These are phyloP conservation scores for Eucalyptus tenuipes DNA, from an alignment of 345 rosid species.

Conservation along the genomic window DNA sequence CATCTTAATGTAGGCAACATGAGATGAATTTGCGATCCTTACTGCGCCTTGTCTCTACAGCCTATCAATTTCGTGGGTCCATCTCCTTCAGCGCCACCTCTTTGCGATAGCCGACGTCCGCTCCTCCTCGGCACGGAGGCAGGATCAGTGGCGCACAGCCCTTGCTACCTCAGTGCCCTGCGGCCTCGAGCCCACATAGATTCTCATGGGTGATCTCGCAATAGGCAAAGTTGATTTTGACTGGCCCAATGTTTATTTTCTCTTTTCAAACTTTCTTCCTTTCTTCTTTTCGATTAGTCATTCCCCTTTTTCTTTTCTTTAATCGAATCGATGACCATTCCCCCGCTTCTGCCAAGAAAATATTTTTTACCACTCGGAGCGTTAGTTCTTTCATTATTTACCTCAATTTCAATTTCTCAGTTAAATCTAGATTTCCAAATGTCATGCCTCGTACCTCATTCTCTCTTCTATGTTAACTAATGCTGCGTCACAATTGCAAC, in stretches of 20 bases:
- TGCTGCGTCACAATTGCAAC: not conserved
- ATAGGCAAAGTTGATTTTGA: not conserved
- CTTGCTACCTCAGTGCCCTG: not conserved
- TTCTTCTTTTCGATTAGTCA: not conserved
- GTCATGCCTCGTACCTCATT: not conserved
- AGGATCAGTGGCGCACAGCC: not conserved
- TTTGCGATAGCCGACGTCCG: not conserved
- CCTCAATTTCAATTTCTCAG: not conserved
- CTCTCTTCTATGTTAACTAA: not conserved
- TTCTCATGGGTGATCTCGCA: not conserved
- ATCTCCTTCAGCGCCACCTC: not conserved
- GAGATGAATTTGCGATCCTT: slow-evolving; percentile 1
- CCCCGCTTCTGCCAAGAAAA: not conserved
- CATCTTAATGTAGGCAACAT: slow-evolving; percentile 9
- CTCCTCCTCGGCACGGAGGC: not conserved
- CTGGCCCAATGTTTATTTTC: not conserved
- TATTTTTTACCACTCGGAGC: fast-evolving
- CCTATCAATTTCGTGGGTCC: not conserved
- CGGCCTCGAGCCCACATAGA: not conserved
- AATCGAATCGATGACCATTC: not conserved
- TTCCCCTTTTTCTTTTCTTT: not conserved
- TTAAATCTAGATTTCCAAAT: not conserved
- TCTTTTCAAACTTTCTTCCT: not conserved
- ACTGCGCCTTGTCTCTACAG: no score
- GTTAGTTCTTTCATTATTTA: not conserved